These are phyloP conservation scores for Eimeria maxima DNA, from an alignment of 169 alveolate genomes.

Conservation along the genomic window DNA sequence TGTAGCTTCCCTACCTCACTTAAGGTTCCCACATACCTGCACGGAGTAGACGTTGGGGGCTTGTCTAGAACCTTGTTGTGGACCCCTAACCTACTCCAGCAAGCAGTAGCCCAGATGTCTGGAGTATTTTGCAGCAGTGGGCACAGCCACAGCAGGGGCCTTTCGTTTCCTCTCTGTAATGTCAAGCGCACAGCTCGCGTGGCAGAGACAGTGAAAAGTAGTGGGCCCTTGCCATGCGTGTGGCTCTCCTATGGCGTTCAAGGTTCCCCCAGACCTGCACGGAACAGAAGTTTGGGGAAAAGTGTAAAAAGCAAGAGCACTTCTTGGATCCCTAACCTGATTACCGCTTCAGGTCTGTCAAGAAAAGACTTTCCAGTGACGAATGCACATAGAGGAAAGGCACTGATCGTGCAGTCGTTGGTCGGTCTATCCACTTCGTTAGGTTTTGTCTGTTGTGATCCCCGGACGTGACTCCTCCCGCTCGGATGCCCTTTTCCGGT, in stretches of 20 bases:
- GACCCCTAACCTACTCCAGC: slow-evolving; percentile 18
- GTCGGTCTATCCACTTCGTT: not conserved
- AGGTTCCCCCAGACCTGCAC: not conserved
- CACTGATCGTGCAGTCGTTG: not conserved
- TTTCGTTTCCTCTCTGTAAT: slow-evolving; percentile 18
- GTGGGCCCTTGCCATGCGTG: not conserved
- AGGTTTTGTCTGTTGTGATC: slow-evolving; percentile 24
- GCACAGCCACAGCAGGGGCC: slow-evolving; percentile 31
- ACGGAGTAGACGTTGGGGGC: slow-evolving; percentile 27
- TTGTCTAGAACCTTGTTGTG: not conserved
- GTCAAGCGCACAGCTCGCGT: slow-evolving; percentile 15
- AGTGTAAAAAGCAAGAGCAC: not conserved
- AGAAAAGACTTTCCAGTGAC: slow-evolving; percentile 25
- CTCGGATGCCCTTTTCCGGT: not conserved
- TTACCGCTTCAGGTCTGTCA: slow-evolving; percentile 39
- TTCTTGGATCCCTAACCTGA: not conserved
- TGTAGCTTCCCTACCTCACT: slow-evolving; percentile 4
- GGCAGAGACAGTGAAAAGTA: slow-evolving; percentile 20
- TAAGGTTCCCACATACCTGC: slow-evolving; percentile 26
- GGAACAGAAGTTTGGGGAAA: slow-evolving; percentile 12
- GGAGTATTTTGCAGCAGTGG: slow-evolving; percentile 35
- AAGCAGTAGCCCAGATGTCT: slow-evolving; percentile 40
- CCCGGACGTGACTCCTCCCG: not conserved
- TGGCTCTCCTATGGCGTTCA: not conserved
- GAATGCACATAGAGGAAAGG: not conserved